Evolutionary conservation across 495 filamentous ascomycete genomes (phyloP), one percentile per base, ranked within the genome.

Genomic region (Penicillium canescens): DNA sequence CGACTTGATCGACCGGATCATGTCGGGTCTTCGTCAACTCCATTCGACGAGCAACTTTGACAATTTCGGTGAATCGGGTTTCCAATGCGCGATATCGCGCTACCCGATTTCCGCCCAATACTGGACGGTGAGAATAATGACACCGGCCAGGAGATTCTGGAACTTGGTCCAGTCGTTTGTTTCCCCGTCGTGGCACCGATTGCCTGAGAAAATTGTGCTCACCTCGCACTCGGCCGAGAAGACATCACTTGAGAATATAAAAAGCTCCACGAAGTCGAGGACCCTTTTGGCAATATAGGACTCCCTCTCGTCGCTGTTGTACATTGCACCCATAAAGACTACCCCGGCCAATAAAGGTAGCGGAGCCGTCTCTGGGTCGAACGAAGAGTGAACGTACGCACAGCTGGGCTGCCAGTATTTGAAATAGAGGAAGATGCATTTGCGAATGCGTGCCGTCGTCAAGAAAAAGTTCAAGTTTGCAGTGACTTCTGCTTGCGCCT

Each of bases 251-350:
- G 76, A 78, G 46, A 72, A 79, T 11, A 77, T 57, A 26, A 71
- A 75, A 0, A 80, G 59, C 46, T 80, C 78, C 7, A 68, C 74
- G 53, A 80, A 71, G 51, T 80, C 78, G 1, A 79, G 58, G 16
- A 78, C 43, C 21, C 69, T 58, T 46, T 75, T 77, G 6, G 75
- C 73, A 14, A 64, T 55, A 18, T 62, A 62, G 0, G 63, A 52
- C 42, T 79, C 78, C 43, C 61, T 63, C 31, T 70, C 61, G 34
- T 76, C 71, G 6, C 55, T 54, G 23, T 73, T 75, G 50, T 80
- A 80, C 67, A 79, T 77, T 0, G 75, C 78, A 6, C 78, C 78
- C 67, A 79, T 75, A 21, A 77, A 72, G 3, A 65, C 57, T 3
- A 80, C 62, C 6, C 67, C 57, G 3, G 70, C 62, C 4, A 80